Evolutionary conservation across 176 grass and related monocot genomes (phyloP).

Genomic region (Dendrocalamus sinicus): DNA sequence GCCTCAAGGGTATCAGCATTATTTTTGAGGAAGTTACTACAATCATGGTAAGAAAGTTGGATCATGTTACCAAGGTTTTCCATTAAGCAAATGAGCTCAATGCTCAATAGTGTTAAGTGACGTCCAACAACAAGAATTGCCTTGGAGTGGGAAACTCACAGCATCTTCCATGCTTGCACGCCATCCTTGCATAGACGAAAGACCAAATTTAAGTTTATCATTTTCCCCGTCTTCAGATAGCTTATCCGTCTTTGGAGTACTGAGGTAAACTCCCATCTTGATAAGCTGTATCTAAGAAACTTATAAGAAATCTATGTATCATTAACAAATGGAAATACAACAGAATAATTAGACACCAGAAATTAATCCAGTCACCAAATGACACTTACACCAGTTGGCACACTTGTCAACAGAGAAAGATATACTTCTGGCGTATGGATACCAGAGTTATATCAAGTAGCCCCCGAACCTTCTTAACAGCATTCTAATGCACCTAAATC

Average conservation of each 20-base stretch:
- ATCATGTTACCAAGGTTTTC: conserved; percentile 27
- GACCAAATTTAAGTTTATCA: conserved; percentile 70
- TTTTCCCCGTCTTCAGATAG: conserved; percentile 81
- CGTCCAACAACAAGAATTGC: conserved; percentile 22
- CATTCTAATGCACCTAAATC: not conserved
- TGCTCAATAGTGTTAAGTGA: conserved; percentile 16
- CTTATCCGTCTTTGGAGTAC: conserved; percentile 88
- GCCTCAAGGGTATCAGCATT: not conserved
- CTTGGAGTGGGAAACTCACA: conserved; percentile 57
- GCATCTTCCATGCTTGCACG: conserved; percentile 99
- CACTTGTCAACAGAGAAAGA: not conserved
- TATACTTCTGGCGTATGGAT: conserved; percentile 17
- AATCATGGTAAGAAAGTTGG: conserved; percentile 18
- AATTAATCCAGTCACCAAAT: conserved; percentile 20
- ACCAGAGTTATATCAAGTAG: conserved; percentile 28
- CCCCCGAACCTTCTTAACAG: not conserved
- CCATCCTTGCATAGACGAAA: conserved; percentile 99
- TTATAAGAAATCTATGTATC: not conserved
- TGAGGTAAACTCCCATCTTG: conserved; percentile 95
- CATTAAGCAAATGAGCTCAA: conserved; percentile 17
- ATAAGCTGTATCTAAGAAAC: conserved; percentile 10
- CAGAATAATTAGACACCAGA: conserved; percentile 30
- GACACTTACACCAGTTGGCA: conserved; percentile 7
- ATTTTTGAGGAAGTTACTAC: conserved; percentile 11
- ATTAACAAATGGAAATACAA: conserved; percentile 20